Percentiles rank a stretch among this genome's conserved stretches.
These are phyloP conservation scores for Cenchrus americanus DNA, from an alignment of 176 grass and related monocot species.

Conservation along the genomic window DNA sequence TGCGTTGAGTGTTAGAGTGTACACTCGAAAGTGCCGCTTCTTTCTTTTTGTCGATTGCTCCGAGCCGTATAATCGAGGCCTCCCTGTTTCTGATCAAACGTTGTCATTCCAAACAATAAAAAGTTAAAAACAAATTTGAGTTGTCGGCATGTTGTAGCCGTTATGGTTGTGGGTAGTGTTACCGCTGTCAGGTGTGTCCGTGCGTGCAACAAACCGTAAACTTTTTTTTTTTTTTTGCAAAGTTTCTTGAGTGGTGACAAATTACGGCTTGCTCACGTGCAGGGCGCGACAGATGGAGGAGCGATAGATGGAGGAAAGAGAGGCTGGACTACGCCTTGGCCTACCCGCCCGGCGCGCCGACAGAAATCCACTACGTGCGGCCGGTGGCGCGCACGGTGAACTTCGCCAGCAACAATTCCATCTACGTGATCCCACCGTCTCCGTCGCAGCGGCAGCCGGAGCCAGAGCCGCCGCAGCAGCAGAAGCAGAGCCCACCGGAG, in stretches of 20 bases:
- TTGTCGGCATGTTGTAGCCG: too few species aligned
- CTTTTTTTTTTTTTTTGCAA: background rate
- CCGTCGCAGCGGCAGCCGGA: background rate
- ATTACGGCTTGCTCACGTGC: background rate
- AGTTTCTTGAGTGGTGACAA: background rate
- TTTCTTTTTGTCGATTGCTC: too few species aligned
- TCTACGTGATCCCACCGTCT: conserved; percentile 54
- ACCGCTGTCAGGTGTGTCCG: background rate
- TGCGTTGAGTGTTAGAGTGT: background rate
- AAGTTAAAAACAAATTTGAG: background rate
- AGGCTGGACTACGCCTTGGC: conserved; percentile 46
- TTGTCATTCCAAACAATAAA: background rate
- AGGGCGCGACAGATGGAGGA: conserved; percentile 57
- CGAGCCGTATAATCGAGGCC: background rate
- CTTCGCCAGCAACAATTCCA: conserved; percentile 54
- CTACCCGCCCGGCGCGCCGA: conserved; percentile 19
- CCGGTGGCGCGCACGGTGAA: conserved; percentile 62
- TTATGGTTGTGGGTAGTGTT: background rate
- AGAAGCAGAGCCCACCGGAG: conserved; percentile 28
- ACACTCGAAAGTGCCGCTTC: too few species aligned
- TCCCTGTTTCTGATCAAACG: background rate
- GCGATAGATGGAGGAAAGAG: conserved; percentile 38
- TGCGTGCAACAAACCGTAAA: background rate
- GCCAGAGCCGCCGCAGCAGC: background rate
- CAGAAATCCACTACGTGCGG: conserved; percentile 42